Evolutionary conservation across 768 basidiomycete genomes (phyloP), one percentile per base, ranked within the genome.

Genomic region (Trametes cubensis): DNA sequence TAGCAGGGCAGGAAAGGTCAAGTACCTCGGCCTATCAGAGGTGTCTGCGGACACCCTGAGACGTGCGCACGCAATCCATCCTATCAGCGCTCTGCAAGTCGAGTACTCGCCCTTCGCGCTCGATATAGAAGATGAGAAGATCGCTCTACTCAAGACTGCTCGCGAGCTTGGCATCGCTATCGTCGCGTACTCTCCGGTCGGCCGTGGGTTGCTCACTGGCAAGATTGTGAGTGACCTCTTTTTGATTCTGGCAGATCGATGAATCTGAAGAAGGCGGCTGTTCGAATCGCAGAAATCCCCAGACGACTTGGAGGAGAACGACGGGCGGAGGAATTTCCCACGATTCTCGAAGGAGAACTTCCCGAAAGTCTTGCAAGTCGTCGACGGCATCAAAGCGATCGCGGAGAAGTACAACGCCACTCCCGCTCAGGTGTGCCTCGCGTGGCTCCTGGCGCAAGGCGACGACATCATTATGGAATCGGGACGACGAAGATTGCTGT

Each of bases 61-160:
- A 4, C 62, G 70, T 18, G 71, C 72, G 10, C 68, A 73, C 60
- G 72, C 71, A 28, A 71, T 78, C 77, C 78, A 80, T 55, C 79
- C 79, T 4, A 77, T 81, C 61, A 62, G 79, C 10, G 79, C 79
- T 2, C 61, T 80, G 11, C 77, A 83, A 64, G 74, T 81, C 52
- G 81, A 81, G 66, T 81, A 76, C 62, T 79, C 78, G 0, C 78
- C 80, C 0, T 79, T 81, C 65, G 73, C 72, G 14, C 74, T 82
- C 30, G 77, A 80, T 57, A 76, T 83, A 49, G 81, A 82, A 67
- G 70, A 77, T 65, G 70, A 70, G 42, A 72, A 77, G 65, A 71
- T 74, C 51, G 75, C 67, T 0, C 65, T 84, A 21, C 69, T 80
- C 8, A 68, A 76, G 15, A 74, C 80, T 0, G 76, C 77, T 10